Percentiles rank a stretch among this genome's conserved stretches.
phyloP scores from a whole-genome alignment of 1,139 yeast genomes.

The Hansenula sp. region DNA sequence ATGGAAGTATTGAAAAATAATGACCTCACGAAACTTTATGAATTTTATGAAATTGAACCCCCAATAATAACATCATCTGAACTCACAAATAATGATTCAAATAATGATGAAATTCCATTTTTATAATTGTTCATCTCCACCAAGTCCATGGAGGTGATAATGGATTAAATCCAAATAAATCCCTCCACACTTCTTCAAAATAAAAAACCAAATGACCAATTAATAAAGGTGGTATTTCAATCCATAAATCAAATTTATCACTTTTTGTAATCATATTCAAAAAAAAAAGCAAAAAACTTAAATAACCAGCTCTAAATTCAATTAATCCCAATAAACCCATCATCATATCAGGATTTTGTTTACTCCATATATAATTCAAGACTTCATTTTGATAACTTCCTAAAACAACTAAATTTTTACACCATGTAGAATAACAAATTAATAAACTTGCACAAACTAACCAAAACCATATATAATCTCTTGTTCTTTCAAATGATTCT shows the following conservation, averaged over 20 bases:
- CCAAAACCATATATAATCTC: slow-evolving; percentile 19
- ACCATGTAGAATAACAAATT: slow-evolving; percentile 6
- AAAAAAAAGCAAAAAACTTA: slow-evolving; percentile 9
- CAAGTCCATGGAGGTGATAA: slow-evolving; percentile 21
- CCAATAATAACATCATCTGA: not conserved
- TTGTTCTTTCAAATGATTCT: slow-evolving; percentile 5
- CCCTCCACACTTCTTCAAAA: slow-evolving; percentile 16
- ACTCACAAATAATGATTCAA: not conserved
- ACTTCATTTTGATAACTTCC: slow-evolving; percentile 11
- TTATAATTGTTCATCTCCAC: slow-evolving; percentile 1
- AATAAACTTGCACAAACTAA: slow-evolving; percentile 8
- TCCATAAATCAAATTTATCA: not conserved
- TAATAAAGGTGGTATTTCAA: slow-evolving; percentile 4
- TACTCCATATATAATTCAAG: slow-evolving; percentile 16
- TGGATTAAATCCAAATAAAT: slow-evolving; percentile 16
- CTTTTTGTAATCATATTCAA: not conserved
- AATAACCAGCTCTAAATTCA: slow-evolving; percentile 9
- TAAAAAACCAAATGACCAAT: slow-evolving; percentile 20
- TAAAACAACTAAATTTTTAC: slow-evolving; percentile 5
- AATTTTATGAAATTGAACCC: slow-evolving; percentile 4
- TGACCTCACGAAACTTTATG: slow-evolving; percentile 1
- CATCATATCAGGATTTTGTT: slow-evolving; percentile 14
- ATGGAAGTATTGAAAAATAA: not conserved
- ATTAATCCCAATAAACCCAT: slow-evolving; percentile 11
- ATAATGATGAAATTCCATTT: not conserved